These are phyloP conservation scores for Meredithiella fracta DNA, from an alignment of 2,329 filamentous ascomycete genomes.

Conservation along the genomic window DNA sequence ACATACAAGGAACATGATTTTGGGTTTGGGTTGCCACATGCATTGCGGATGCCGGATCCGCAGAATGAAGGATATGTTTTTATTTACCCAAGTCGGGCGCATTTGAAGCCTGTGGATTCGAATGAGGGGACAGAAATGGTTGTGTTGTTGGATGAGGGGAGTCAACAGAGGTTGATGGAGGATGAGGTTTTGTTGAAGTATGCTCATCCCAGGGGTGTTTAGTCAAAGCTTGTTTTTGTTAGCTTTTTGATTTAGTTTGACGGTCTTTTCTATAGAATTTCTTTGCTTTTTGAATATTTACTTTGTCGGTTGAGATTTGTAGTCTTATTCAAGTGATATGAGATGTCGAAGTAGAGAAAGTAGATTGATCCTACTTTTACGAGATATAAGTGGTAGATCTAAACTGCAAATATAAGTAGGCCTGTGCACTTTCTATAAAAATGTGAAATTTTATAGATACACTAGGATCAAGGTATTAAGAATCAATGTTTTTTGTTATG, in stretches of 20 bases:
- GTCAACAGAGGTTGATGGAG: constrained; percentile 5
- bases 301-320: not conserved
- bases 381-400: no score
- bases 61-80: constrained; percentile 5
- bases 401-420: no score
- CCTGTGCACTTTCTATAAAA: no score
- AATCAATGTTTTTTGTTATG: no score
- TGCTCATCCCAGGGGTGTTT: not conserved
- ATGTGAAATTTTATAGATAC: no score
- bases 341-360: no score
- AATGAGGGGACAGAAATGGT: constrained; percentile 5
- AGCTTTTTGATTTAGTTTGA: not conserved
- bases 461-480: no score
- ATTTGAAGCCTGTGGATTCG: constrained; percentile 4
- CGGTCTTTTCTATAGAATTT: not conserved
- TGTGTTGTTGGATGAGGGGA: constrained; percentile 3
- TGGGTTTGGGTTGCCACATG: constrained; percentile 9
- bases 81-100: constrained; percentile 6
- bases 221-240: not conserved
- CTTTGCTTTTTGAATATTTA: not conserved
- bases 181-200: constrained; percentile 4
- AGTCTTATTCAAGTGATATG: no score
- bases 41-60: not conserved
- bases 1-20: constrained; percentile 1
- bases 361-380: no score